Evolutionary conservation across 2,329 filamentous ascomycete genomes (phyloP).

Genomic region (Fusarium siculi): DNA sequence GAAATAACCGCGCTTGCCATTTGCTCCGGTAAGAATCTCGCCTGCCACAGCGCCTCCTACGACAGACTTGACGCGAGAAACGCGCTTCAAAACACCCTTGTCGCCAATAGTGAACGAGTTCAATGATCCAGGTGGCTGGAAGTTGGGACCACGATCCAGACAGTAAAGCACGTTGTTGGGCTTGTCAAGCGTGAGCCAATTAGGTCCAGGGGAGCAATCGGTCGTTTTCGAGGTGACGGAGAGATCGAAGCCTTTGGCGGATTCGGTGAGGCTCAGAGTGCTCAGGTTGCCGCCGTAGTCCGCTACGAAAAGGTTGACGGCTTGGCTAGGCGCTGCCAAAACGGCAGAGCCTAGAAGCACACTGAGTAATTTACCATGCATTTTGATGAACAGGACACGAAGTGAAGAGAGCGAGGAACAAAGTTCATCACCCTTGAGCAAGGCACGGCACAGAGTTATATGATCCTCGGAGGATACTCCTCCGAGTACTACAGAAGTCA

Average conservation of each 20-base stretch:
- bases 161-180: slow-evolving; percentile 35
- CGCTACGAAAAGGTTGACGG: slow-evolving; percentile 36
- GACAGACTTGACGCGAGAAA: slow-evolving; percentile 24
- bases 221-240: slow-evolving; percentile 14
- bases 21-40: slow-evolving; percentile 21
- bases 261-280: slow-evolving; percentile 23
- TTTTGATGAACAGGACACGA: not conserved
- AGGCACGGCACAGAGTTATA: not conserved
- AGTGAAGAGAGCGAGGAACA: too few species aligned
- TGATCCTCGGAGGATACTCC: not conserved
- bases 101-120: slow-evolving; percentile 36
- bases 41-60: slow-evolving; percentile 34
- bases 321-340: slow-evolving; percentile 4
- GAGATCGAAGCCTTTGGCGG: slow-evolving; percentile 2
- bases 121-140: slow-evolving; percentile 24
- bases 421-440: too few species aligned
- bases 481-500: not conserved
- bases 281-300: slow-evolving; percentile 37
- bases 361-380: slow-evolving; percentile 3
- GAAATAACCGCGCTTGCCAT: slow-evolving; percentile 33
- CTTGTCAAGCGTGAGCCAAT: slow-evolving; percentile 34
- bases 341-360: slow-evolving; percentile 13
- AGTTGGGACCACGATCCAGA: slow-evolving; percentile 25
- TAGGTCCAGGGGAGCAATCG: slow-evolving; percentile 31
- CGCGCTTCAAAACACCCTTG: slow-evolving; percentile 13